Percentiles rank a stretch among this genome's conserved stretches.
phyloP scores from a whole-genome alignment of 441 rosid genomes.

The Erodium moschatum region DNA sequence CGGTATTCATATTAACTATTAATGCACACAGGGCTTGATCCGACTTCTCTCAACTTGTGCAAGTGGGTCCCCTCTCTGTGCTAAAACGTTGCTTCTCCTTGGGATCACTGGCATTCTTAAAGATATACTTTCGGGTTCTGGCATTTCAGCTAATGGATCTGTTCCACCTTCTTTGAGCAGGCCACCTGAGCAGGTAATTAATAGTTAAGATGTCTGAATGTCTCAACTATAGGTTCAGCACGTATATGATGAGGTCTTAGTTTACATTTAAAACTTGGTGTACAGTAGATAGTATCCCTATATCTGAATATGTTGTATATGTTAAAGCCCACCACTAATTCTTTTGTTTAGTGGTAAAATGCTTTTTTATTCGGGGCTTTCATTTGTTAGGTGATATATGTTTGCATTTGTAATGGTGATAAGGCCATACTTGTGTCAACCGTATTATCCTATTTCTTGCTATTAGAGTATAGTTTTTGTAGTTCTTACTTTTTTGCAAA shows the following conservation, averaged over 20 bases:
- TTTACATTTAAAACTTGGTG: no score
- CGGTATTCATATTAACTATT: conserved; percentile 24
- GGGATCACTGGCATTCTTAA: conserved; percentile 90
- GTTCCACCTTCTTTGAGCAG: conserved; percentile 84
- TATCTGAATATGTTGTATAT: background rate
- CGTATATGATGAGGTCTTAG: background rate
- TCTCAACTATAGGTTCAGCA: background rate
- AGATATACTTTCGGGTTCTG: conserved; percentile 85
- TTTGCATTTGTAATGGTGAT: conserved; percentile 2
- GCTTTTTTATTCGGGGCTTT: background rate
- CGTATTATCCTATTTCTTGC: background rate
- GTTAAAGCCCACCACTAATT: background rate
- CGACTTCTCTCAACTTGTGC: conserved; percentile 93
- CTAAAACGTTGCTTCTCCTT: conserved; percentile 81
- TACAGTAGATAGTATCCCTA: no score
- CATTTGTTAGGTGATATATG: background rate
- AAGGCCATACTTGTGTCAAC: background rate
- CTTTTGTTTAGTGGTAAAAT: background rate
- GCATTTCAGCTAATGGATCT: conserved; percentile 72
- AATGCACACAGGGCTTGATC: conserved; percentile 66
- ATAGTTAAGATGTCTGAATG: background rate
- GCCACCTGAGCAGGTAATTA: conserved; percentile 88
- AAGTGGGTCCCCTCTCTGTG: conserved; percentile 91
- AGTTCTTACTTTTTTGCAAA: background rate
- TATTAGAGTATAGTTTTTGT: background rate